A percentile compares a stretch with the other conserved stretches of the same genome.
Conservation (phyloP, 2,329 filamentous ascomycete genomes). For the Dryadomyces sulphureus region DNA sequence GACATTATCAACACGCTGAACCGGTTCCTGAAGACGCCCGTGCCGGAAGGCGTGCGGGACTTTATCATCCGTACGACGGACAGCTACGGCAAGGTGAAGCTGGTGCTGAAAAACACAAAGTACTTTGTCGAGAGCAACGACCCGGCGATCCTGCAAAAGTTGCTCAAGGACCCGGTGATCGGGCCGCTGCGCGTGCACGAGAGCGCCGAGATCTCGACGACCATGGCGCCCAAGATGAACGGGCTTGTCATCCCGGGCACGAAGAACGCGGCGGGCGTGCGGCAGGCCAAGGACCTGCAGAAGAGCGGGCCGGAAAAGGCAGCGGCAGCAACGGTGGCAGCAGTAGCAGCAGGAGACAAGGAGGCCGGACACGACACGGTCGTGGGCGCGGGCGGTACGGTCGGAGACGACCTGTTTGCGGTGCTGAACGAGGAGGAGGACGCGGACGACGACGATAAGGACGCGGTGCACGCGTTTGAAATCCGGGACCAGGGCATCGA, state of each 20-base stretch:
- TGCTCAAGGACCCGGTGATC: slow-evolving; percentile 76
- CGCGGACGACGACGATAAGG: slow-evolving; percentile 66
- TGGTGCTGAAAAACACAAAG: slow-evolving; percentile 86
- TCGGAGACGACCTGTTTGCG: slow-evolving; percentile 36
- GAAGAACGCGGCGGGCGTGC: slow-evolving; percentile 77
- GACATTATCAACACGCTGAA: slow-evolving; percentile 87
- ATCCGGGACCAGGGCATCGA: slow-evolving; percentile 74
- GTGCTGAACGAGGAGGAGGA: slow-evolving; percentile 52
- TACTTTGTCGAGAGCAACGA: slow-evolving; percentile 92
- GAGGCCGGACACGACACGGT: background rate
- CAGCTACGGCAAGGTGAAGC: slow-evolving; percentile 88
- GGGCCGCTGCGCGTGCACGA: slow-evolving; percentile 59
- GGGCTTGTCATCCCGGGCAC: slow-evolving; percentile 88
- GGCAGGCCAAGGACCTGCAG: slow-evolving; percentile 42
- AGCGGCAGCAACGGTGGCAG: background rate
- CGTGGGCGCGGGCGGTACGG: background rate
- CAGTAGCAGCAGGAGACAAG: background rate
- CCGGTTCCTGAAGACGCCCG: slow-evolving; percentile 72
- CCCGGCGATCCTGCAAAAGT: slow-evolving; percentile 66
- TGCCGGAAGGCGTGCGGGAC: slow-evolving; percentile 64
- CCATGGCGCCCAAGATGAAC: slow-evolving; percentile 72
- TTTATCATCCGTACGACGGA: slow-evolving; percentile 69
- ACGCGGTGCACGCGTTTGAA: slow-evolving; percentile 86
- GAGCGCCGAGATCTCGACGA: slow-evolving; percentile 54
- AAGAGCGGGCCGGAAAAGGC: background rate